Evolutionary conservation across 306 rosid genomes (phyloP).

Genomic region (Acacia crassicarpa): DNA sequence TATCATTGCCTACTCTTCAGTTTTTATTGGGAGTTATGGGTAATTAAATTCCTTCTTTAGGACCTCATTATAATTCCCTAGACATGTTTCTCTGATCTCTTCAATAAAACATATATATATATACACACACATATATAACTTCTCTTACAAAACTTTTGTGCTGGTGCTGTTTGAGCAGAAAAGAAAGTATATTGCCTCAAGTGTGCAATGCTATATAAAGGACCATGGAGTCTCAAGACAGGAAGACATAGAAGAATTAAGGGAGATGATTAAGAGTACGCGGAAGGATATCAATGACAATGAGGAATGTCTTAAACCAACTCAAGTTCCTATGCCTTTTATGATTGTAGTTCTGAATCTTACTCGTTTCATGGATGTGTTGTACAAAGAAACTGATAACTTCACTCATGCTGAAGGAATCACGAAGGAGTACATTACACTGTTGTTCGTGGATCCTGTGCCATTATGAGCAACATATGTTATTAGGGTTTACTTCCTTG

Average conservation of each 20-base stretch:
- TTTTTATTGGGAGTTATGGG: too few species aligned
- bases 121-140: neutral
- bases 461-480: neutral
- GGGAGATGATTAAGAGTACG: neutral
- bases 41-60: too few species aligned
- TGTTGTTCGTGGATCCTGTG: neutral
- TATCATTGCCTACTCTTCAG: too few species aligned
- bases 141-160: neutral
- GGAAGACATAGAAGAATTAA: conserved; percentile 10
- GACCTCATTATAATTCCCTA: too few species aligned
- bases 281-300: conserved; percentile 4
- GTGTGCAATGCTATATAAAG: conserved; percentile 24
- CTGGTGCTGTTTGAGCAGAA: conserved; percentile 5
- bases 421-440: neutral
- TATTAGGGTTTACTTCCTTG: neutral
- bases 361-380: neutral
- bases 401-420: too few species aligned
- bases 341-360: neutral
- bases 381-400: conserved; percentile 2
- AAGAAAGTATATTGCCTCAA: neutral
- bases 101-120: neutral
- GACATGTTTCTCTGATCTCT: too few species aligned
- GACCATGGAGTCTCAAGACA: conserved; percentile 3
- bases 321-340: neutral
- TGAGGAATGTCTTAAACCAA: neutral